Percentiles rank a stretch among this genome's conserved stretches.
Conservation (phyloP, 176 grass and related monocot species). For the Carex myosuroides region DNA sequence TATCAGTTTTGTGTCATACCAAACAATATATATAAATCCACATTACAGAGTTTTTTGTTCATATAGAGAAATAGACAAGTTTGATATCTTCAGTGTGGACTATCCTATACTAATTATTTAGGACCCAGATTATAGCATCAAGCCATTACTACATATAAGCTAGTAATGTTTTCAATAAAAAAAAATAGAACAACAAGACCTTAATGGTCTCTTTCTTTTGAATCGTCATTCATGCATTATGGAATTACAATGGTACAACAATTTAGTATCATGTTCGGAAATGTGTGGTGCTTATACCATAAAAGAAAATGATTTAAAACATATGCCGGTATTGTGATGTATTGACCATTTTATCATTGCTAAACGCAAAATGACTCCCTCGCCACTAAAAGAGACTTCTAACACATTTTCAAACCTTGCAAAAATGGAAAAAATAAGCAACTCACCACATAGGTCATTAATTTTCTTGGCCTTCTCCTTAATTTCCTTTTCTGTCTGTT, state of each 20-base stretch:
- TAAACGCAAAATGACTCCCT: not conserved
- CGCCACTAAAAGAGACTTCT: not conserved
- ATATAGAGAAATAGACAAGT: not conserved
- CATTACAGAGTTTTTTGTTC: not conserved
- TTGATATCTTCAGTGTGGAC: not conserved
- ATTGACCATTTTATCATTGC: not conserved
- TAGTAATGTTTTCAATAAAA: not conserved
- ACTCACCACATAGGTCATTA: slow-evolving; percentile 72
- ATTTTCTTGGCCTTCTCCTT: slow-evolving; percentile 83
- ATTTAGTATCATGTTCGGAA: not conserved
- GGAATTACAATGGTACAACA: not conserved
- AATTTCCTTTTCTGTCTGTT: slow-evolving; percentile 89
- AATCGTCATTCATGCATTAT: not conserved
- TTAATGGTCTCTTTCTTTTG: not conserved
- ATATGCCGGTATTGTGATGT: not conserved
- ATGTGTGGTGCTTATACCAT: not conserved
- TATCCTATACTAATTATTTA: not conserved
- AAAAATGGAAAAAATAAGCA: not conserved
- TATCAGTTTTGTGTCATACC: not conserved
- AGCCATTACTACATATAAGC: not conserved
- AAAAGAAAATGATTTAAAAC: not conserved
- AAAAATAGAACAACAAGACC: not conserved
- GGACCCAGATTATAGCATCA: not conserved
- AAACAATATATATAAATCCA: not conserved
- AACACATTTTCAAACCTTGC: not conserved